Conservation (phyloP, 345 rosid genomes). For the Aquilaria sinensis region DNA sequence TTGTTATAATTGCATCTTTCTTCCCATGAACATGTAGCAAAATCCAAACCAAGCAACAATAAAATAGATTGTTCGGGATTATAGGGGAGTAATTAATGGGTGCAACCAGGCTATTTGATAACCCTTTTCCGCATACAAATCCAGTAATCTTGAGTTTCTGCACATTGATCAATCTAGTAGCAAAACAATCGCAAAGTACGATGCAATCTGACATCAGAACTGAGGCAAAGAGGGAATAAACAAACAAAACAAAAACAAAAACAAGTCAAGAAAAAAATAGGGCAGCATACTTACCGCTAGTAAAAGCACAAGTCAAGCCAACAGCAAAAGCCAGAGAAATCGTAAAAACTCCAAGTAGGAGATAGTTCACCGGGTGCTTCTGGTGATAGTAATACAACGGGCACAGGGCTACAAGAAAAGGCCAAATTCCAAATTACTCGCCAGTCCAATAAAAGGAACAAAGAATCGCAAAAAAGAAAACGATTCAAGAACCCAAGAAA, state of each 20-base stretch:
- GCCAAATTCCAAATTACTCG: neutral
- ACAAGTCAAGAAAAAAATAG: constrained; percentile 13
- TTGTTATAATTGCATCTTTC: too few species aligned
- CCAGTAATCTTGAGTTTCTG: too few species aligned
- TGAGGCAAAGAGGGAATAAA: constrained; percentile 11
- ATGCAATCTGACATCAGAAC: too few species aligned
- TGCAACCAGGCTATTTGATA: too few species aligned
- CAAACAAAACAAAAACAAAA: constrained; percentile 6
- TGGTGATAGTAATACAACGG: constrained; percentile 77
- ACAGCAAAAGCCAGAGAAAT: constrained; percentile 52
- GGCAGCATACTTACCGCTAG: constrained; percentile 38
- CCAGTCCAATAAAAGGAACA: neutral
- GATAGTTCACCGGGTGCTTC: constrained; percentile 79
- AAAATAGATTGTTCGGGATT: too few species aligned
- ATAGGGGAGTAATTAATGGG: too few species aligned
- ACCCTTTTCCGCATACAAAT: too few species aligned
- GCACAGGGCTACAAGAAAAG: constrained; percentile 46
- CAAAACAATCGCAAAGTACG: too few species aligned
- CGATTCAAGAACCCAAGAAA: neutral
- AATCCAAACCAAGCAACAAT: too few species aligned
- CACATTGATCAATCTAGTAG: too few species aligned
- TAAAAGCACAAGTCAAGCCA: constrained; percentile 79
- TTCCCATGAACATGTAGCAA: too few species aligned
- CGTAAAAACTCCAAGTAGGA: constrained; percentile 71
- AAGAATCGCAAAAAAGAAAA: neutral